phyloP scores from a whole-genome alignment of 306 rosid species.

The Prunus dulcis region DNA sequence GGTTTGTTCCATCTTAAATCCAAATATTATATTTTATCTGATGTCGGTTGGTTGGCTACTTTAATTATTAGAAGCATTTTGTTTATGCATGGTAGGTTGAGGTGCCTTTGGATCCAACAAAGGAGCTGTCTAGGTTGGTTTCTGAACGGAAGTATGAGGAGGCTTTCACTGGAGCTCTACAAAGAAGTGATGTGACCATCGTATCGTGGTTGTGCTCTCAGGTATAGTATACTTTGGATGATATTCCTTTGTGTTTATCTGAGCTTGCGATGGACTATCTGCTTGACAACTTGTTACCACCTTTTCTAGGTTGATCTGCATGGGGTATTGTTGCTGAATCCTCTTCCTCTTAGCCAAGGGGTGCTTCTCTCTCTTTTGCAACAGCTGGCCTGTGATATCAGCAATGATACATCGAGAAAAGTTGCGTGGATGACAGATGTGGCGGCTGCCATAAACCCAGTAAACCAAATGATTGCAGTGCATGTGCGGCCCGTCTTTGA shows the following conservation, averaged over 20 bases:
- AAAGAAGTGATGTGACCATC: slow-evolving; percentile 83
- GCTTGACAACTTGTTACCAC: neutral
- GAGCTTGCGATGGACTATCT: neutral
- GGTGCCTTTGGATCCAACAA: slow-evolving; percentile 83
- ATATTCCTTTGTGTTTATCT: neutral
- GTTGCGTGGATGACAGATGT: slow-evolving; percentile 87
- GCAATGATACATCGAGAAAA: slow-evolving; percentile 56
- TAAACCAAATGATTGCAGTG: slow-evolving; percentile 62
- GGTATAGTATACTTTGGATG: slow-evolving; percentile 56
- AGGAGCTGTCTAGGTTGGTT: slow-evolving; percentile 76
- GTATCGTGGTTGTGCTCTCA: slow-evolving; percentile 97
- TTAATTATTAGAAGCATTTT: slow-evolving; percentile 7
- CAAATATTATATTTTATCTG: neutral
- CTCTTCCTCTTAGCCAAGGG: slow-evolving; percentile 96
- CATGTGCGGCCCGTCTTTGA: slow-evolving; percentile 82
- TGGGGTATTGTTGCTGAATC: slow-evolving; percentile 56
- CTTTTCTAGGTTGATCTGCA: slow-evolving; percentile 70
- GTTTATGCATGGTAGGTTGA: slow-evolving; percentile 55
- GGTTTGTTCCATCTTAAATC: slow-evolving; percentile 40
- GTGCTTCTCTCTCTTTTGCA: slow-evolving; percentile 93
- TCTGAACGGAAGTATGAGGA: slow-evolving; percentile 85
- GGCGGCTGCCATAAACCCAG: slow-evolving; percentile 60
- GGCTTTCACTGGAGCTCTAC: slow-evolving; percentile 82
- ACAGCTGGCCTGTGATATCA: slow-evolving; percentile 88
- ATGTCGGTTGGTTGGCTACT: neutral